These are phyloP conservation scores for Macadamia integrifolia DNA, from an alignment of 164 flowering plant species.

Conservation along the genomic window DNA sequence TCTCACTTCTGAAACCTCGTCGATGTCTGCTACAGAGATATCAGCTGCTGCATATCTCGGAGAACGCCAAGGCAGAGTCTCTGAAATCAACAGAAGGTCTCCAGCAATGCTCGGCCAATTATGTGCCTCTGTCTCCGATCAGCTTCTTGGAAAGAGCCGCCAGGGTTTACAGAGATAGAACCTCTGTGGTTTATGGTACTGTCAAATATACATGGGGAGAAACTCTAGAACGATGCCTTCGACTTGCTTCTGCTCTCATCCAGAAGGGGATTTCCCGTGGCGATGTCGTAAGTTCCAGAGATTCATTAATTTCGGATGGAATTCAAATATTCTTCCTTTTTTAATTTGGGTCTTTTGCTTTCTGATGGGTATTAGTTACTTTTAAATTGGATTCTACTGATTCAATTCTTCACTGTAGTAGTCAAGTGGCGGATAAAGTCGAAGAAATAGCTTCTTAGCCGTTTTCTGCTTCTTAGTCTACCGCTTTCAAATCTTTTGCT, in stretches of 20 bases:
- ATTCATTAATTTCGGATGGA: background rate
- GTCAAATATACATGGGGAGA: slow-evolving; percentile 45
- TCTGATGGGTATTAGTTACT: no score
- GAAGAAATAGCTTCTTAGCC: no score
- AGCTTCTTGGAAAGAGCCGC: slow-evolving; percentile 54
- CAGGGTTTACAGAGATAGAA: slow-evolving; percentile 31
- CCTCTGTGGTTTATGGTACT: slow-evolving; percentile 38
- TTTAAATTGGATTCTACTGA: no score
- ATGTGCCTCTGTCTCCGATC: slow-evolving; percentile 47
- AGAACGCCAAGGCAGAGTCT: background rate
- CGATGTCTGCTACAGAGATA: background rate
- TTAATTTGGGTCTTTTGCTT: background rate
- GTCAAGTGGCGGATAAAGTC: no score
- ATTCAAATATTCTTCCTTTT: background rate
- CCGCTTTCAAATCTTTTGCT: no score
- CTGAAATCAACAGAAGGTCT: slow-evolving; percentile 29
- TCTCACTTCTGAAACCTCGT: no score
- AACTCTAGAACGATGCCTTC: slow-evolving; percentile 35
- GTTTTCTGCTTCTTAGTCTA: no score
- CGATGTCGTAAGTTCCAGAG: slow-evolving; percentile 34
- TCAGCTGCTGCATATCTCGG: background rate
- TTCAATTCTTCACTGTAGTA: no score
- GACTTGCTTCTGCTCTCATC: slow-evolving; percentile 46
- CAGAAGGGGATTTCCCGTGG: slow-evolving; percentile 38
- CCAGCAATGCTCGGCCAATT: slow-evolving; percentile 38